Base-by-base conservation (phyloP, 148 eudicot species). In the Drosera capensis region DNA sequence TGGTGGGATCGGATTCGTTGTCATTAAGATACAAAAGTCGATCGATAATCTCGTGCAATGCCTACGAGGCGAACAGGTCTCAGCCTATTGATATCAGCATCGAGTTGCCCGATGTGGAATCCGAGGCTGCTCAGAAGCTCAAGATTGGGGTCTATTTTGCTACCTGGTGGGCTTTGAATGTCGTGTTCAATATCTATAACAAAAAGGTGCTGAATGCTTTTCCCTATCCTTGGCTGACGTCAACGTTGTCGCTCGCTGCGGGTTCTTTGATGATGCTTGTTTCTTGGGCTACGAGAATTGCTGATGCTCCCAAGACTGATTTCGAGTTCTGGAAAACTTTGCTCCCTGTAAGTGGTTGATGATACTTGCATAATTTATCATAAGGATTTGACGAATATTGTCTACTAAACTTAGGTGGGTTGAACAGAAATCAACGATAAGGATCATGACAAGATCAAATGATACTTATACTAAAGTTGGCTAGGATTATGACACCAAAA, bases 141-240 rank as follows among this genome's bases (percentile, higher is more conserved):
- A 74, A 67, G 51, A 74, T 78, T 25, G 68, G 80, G 2, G 29
- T 71, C 3, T 78, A 78, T 43, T 78, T 78, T 38, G 85, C 80
- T 16, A 68, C 71, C 8, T 78, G 85, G 85, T 78, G 85, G 85
- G 74, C 72, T 52, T 57, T 78, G 49, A 78, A 78, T 65, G 85
- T 78, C 23, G 75, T 78, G 3, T 78, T 74, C 26, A 78, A 78
- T 52, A 78, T 78, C 19, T 78, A 78, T 19, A 78, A 78, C 44
- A 78, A 78, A 65, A 78, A 78, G 49, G 85, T 78, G n/a, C 50
- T 78, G 62, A 78, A 78, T 71, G 85, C 72, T 14, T 78, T 78
- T 49, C 85, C 85, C 31, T 78, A 65, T 30, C 85, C 85, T 29
- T 78, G 85, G 85, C 64, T 78, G 1, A 74, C 80, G 5, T 78